Percentiles rank a stretch among this genome's conserved stretches.
phyloP scores from a whole-genome alignment of 23 red algal genomes.

The Gracilaria caudata region DNA sequence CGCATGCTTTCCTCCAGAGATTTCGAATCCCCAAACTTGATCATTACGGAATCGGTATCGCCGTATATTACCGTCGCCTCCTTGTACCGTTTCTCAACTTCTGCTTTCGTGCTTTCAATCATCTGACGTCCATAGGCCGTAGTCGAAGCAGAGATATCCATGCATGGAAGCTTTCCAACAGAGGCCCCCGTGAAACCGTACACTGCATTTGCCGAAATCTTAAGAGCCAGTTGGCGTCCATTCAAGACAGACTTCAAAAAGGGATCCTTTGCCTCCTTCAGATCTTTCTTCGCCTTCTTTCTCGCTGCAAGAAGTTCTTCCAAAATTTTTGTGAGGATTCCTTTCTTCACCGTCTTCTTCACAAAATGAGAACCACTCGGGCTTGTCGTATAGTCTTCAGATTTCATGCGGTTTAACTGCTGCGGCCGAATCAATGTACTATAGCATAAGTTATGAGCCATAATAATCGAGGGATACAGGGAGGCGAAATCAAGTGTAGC shows the following conservation, averaged over 20 bases:
- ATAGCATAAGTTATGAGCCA: conserved; percentile 98
- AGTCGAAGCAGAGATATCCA: conserved; percentile 95
- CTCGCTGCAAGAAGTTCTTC: conserved; percentile 92
- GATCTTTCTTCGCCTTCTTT: conserved; percentile 91
- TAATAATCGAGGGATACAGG: conserved; percentile 99
- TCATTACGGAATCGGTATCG: conserved; percentile 99
- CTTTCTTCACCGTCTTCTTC: conserved; percentile 74
- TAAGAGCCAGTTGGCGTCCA: conserved; percentile 95
- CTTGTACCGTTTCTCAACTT: conserved; percentile 84
- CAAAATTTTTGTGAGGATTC: conserved; percentile 87
- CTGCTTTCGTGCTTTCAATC: conserved; percentile 88
- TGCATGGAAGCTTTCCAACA: conserved; percentile 98
- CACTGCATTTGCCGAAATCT: conserved; percentile 99
- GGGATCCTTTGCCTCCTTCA: conserved; percentile 85
- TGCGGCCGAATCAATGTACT: conserved; percentile 70
- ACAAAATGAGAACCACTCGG: conserved; percentile 87
- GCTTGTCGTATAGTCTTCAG: conserved; percentile 71
- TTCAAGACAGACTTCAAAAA: conserved; percentile 92
- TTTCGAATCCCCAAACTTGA: conserved; percentile 85
- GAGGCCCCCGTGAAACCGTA: conserved; percentile 99
- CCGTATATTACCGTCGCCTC: conserved; percentile 93
- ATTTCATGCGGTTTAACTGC: conserved; percentile 58
- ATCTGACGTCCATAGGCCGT: conserved; percentile 96
- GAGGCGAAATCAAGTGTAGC: conserved; percentile 93
- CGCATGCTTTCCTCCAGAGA: conserved; percentile 78